These are phyloP conservation scores for Sclerotinia minor DNA, from an alignment of 2,329 filamentous ascomycete species.

Conservation along the genomic window DNA sequence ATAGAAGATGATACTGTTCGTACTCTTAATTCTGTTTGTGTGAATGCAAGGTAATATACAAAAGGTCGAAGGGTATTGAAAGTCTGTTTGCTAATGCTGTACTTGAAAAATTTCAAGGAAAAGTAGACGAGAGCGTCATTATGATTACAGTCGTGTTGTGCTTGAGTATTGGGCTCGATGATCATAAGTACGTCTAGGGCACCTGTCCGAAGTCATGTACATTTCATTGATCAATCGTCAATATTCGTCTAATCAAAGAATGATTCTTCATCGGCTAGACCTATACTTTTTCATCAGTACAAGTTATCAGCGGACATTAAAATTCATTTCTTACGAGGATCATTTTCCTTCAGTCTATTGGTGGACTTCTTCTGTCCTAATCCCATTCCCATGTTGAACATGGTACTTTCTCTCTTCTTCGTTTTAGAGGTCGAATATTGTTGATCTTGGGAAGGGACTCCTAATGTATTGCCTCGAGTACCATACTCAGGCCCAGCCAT, in stretches of 20 bases:
- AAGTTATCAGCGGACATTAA: conserved; percentile 2
- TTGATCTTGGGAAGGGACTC: conserved; percentile 38
- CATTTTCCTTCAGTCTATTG: conserved; percentile 35
- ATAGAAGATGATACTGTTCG: background rate
- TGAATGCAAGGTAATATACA: conserved; percentile 14
- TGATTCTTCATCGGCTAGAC: conserved; percentile 40
- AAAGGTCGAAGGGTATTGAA: conserved; percentile 12
- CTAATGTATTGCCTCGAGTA: conserved; percentile 34
- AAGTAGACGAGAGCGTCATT: conserved; percentile 13
- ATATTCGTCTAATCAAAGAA: conserved; percentile 38
- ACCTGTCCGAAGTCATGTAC: conserved; percentile 36
- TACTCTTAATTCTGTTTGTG: background rate
- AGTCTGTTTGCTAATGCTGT: background rate
- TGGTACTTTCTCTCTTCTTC: conserved; percentile 60
- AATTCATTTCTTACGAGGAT: conserved; percentile 35
- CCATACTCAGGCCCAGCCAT: conserved; percentile 41
- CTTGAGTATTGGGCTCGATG: conserved; percentile 3
- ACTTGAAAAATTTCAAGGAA: background rate
- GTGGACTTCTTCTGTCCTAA: conserved; percentile 42
- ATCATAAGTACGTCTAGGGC: conserved; percentile 28
- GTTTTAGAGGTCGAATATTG: conserved; percentile 38
- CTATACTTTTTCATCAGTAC: conserved; percentile 30
- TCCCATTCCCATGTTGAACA: conserved; percentile 53
- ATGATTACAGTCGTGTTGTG: conserved; percentile 24
- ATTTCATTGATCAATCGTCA: conserved; percentile 18